Base-by-base conservation (phyloP, 2,329 filamentous ascomycete genomes). In the Leptosphaerulina australis region DNA sequence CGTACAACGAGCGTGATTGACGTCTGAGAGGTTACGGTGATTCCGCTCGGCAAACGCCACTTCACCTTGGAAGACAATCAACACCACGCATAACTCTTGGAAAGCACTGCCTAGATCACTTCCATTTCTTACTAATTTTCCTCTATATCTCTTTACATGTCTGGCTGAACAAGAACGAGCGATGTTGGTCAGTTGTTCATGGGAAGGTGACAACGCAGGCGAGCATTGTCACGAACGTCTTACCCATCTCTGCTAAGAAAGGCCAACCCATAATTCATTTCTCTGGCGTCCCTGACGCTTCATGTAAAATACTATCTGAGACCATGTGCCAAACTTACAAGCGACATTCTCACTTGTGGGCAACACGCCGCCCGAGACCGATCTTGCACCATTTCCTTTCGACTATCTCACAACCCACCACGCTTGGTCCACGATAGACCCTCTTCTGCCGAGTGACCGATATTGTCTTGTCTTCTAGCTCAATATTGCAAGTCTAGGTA, bases 201-300 rank as follows among this genome's bases (percentile, higher is more conserved):
- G 36, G 43, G 18, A 52, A 53, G 43, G 43, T 55, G 41, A 54
- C 30, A 26, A 46, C 30, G 35, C 40, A 29, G 31, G 30, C 52
- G 26, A 29, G 34, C 25, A 31, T n/a, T 31, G 17, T 9, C 36
- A 44, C 39, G 30, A 15, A 17, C 50, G 48, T 44, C 28, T 49
- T 40, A 35, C 60, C 55, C 50, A 44, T 37, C 44, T 48, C 54
- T 34, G 20, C 25, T 30, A 47, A 39, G 50, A 50, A 39, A 31
- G 39, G 49, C 35, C 47, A 55, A 49, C 18, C n/a, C 58, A 55
- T 66, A 50, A 58, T 63, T 62, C 60, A 67, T 58, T 57, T 55
- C 55, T 46, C 17, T 37, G 33, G 24, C 28, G 41, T 28, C 53
- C 61, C 40, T 51, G 41, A 47, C 46, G 25, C 58, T 44, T 22